Base-by-base conservation (phyloP, 345 rosid genomes). In the Aethionema arabicum region DNA sequence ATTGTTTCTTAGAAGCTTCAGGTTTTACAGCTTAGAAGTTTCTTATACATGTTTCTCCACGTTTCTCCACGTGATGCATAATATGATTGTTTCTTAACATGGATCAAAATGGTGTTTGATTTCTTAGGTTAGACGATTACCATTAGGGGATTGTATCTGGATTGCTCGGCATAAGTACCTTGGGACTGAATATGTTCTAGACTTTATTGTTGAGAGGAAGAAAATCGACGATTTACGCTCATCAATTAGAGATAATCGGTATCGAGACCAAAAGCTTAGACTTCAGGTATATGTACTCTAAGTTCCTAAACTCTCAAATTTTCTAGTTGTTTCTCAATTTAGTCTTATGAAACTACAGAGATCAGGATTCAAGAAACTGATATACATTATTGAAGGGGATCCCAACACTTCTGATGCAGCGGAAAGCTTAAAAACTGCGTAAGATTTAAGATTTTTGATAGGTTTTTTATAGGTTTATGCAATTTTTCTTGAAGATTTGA, bases 171-270 rank as follows among this genome's bases (percentile, higher is more conserved):
- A 92, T 65, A 92, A 84, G 52, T 73, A 68, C 72, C 64, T 70
- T 49, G 62, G 43, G 52, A 64, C 59, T 40, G 98, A 92, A 60
- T 87, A 87, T 76, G 90, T 89, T 77, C 88, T 89, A 44, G 98
- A 92, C 79, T 87, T 89, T 73, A 83, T 92, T 68, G 95, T 90
- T 56, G 98, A 92, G 79, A 81, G 98, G 80, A 89, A 92, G 81
- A 87, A 80, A 2, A 75, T 89, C 63, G 86, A 81, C 67, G 96
- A 92, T 66, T 66, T 92, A 73, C 86, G 93, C 38, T 82, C 80
- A 13, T 89, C 97, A 36, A 92, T 92, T 47, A 74, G 86, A 67
- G 98, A 89, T 72, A 84, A 82, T 59, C 95, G 96, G 31, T 92
- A 92, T 59, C 89, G 72, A 58, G 91, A 92, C 74, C 98, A 92